Evolutionary conservation across 179 eudicot species (phyloP), one percentile per base, ranked within the genome.

Genomic region (Actinidia arguta): DNA sequence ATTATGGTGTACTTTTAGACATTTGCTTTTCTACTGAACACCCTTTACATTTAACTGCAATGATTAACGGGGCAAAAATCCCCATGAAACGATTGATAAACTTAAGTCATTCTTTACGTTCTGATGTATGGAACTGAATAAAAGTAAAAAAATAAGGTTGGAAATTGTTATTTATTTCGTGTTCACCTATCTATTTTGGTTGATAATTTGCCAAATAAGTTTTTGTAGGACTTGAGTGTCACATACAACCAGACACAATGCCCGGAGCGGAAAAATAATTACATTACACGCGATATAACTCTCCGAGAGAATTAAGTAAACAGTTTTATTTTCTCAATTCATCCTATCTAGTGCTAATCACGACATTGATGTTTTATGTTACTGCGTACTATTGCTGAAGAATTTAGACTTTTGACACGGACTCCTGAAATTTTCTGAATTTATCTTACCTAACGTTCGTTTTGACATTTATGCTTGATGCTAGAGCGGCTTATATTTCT

Each of bases 71-170:
- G 74, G 13, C 27, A 50, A 66, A 68, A 79, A 79, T n/a, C n/a
- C 54, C 13, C 50, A 39, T 36, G 13, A 66, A 78, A 55, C 55
- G 8, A 55, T 14, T 16, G 55, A 55, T 55, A 22, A 67, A 80
- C n/a, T 42, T 3, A 66, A 55, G 55, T 68, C 76, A 80, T 70
- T 54, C 76, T 80, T 79, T 42, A 22, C 25, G 16, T 68, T 80
- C 73, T 54, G 52, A 50, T 68, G 55, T 36, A 39, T 16, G 67
- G 52, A 80, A 54, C 39, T 55, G 22, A 64, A 69, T 63, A 79
- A 80, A 80, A 25, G 68, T 20, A 20, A 39, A 76, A 59, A 5
- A 59, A 61, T 39, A 10, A 25, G 11, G 79, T 76, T 55, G 25
- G 42, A 27, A 14, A 58, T 56, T 76, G 50, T 76, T 50, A n/a